Evolutionary conservation across 768 basidiomycete genomes (phyloP).

Genomic region (Termitomyces sp.): DNA sequence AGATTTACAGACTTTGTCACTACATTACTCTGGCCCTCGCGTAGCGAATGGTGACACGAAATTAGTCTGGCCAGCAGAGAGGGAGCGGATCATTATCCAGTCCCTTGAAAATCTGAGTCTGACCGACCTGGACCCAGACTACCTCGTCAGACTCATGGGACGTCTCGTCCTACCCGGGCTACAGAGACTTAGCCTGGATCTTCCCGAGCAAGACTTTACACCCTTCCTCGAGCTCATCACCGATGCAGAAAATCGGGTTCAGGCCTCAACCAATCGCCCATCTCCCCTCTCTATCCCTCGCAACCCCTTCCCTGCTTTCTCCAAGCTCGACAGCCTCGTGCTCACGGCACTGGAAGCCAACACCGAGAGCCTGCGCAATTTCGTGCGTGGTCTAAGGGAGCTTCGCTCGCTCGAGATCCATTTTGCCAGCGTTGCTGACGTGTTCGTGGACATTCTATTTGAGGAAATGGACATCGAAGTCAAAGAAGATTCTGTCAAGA

Average conservation of each 20-base stretch:
- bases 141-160: constrained; percentile 40
- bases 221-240: constrained; percentile 36
- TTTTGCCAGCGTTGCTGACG: constrained; percentile 27
- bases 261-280: background rate
- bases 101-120: constrained; percentile 41
- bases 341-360: constrained; percentile 40
- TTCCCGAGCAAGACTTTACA: constrained; percentile 52
- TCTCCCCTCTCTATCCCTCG: constrained; percentile 1
- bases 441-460: constrained; percentile 28
- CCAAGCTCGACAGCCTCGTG: constrained; percentile 27
- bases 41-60: constrained; percentile 26
- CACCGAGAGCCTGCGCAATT: constrained; percentile 22
- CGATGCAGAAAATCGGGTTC: constrained; percentile 6
- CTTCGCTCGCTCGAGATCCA: constrained; percentile 38
- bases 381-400: constrained; percentile 27
- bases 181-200: constrained; percentile 38
- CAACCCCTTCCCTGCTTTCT: constrained; percentile 25
- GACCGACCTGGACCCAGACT: constrained; percentile 51
- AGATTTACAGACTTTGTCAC: constrained; percentile 35
- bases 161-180: constrained; percentile 41
- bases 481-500: background rate
- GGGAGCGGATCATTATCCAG: constrained; percentile 28
- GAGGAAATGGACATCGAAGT: constrained; percentile 15
- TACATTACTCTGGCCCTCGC: constrained; percentile 58
- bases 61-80: constrained; percentile 26